Evolutionary conservation across 179 eudicot genomes (phyloP).

Genomic region (Vitellaria paradoxa): DNA sequence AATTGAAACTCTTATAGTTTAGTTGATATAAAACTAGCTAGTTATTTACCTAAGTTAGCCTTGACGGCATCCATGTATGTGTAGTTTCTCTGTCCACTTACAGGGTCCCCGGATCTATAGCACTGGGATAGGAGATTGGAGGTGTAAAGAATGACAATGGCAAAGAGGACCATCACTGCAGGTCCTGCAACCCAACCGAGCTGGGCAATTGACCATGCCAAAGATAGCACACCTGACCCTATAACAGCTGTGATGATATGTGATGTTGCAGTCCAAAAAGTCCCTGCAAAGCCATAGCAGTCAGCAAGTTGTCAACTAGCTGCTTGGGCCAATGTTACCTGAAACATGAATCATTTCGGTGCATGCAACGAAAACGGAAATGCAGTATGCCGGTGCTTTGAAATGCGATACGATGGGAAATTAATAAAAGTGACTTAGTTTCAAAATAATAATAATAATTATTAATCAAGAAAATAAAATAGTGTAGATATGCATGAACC

Average conservation of each 20-base stretch:
- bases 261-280: conserved; percentile 19
- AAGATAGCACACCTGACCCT: conserved; percentile 37
- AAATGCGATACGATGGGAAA: too few relatives aligned
- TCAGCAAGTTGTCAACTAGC: too few relatives aligned
- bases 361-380: too few relatives aligned
- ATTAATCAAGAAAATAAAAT: too few relatives aligned
- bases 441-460: too few relatives aligned
- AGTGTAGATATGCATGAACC: too few relatives aligned
- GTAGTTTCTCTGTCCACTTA: conserved; percentile 31
- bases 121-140: conserved; percentile 29
- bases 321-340: too few relatives aligned
- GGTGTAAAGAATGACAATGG: conserved; percentile 29
- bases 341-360: too few relatives aligned
- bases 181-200: conserved; percentile 44
- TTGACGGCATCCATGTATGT: conserved; percentile 40
- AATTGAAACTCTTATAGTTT: too few relatives aligned
- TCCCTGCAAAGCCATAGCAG: neutral
- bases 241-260: conserved; percentile 38
- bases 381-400: too few relatives aligned
- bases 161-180: conserved; percentile 25
- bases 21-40: too few relatives aligned
- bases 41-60: conserved; percentile 21
- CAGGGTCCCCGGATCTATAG: conserved; percentile 36
- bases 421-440: too few relatives aligned
- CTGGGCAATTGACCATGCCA: conserved; percentile 37